Percentiles rank a stretch among this genome's conserved stretches.
Conservation (phyloP, 169 alveolate genomes). For the Eimeria tenella region DNA sequence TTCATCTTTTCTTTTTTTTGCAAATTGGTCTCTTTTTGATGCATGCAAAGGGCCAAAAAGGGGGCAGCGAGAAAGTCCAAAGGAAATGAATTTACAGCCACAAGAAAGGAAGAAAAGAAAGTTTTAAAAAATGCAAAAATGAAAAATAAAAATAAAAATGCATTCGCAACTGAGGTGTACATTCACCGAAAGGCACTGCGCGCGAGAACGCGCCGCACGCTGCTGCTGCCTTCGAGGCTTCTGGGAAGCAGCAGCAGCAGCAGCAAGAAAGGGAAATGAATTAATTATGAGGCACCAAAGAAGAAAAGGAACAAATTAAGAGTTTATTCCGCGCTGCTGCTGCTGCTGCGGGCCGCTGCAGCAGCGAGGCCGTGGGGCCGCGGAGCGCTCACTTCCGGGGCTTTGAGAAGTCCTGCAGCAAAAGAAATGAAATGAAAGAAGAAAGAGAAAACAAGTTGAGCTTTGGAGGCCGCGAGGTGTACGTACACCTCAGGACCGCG, state of each 20-base stretch:
- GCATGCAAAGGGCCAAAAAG: background rate
- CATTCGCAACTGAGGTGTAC: background rate
- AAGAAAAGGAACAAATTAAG: background rate
- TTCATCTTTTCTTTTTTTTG: background rate
- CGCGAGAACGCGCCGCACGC: background rate
- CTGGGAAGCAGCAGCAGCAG: background rate
- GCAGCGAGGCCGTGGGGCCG: background rate
- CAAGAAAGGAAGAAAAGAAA: background rate
- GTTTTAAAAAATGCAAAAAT: too few species aligned
- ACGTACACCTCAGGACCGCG: background rate
- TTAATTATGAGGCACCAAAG: background rate
- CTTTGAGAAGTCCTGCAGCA: background rate
- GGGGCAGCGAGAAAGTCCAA: background rate
- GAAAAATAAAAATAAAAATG: too few species aligned
- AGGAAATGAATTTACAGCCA: background rate
- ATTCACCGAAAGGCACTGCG: background rate
- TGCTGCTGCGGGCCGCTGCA: background rate
- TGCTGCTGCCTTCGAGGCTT: background rate
- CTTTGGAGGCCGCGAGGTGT: background rate
- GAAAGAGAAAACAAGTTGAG: background rate
- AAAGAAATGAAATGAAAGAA: background rate
- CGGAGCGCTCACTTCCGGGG: too few species aligned
- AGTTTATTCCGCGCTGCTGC: background rate
- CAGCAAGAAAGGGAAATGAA: background rate
- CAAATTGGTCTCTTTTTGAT: background rate